Conservation (phyloP, 805 yeast genomes). For the Yamadazyma endophytica region DNA sequence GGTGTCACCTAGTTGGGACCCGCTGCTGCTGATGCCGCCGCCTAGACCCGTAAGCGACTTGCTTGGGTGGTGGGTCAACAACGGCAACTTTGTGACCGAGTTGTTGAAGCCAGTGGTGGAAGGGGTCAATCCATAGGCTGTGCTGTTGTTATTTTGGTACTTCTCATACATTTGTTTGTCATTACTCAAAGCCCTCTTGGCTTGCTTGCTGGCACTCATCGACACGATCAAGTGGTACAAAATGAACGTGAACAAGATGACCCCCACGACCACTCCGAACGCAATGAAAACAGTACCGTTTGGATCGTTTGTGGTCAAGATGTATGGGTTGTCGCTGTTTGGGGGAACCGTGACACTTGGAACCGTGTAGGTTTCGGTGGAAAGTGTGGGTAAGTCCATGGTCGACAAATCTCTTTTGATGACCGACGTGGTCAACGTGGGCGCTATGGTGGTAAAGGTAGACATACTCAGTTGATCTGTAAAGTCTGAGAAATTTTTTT, state of each 20-base stretch:
- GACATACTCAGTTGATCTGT: slow-evolving; percentile 2
- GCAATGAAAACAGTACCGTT: slow-evolving; percentile 82
- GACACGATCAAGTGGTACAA: slow-evolving; percentile 51
- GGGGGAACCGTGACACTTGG: slow-evolving; percentile 58
- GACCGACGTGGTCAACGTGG: slow-evolving; percentile 7
- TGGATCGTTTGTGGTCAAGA: slow-evolving; percentile 49
- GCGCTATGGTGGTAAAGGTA: slow-evolving; percentile 3
- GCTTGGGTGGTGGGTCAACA: slow-evolving; percentile 20
- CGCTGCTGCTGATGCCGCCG: slow-evolving; percentile 10
- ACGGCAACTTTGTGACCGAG: slow-evolving; percentile 32
- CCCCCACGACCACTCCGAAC: slow-evolving; percentile 67
- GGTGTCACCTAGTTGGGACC: slow-evolving; percentile 24
- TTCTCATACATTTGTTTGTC: slow-evolving; percentile 28
- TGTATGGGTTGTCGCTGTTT: slow-evolving; percentile 58
- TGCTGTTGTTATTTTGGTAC: slow-evolving; percentile 10
- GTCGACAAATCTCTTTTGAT: slow-evolving; percentile 13
- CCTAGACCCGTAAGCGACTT: slow-evolving; percentile 15
- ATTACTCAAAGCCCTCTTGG: slow-evolving; percentile 39
- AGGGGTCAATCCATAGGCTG: slow-evolving; percentile 19
- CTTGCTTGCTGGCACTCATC: slow-evolving; percentile 45
- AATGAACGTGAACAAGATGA: slow-evolving; percentile 47
- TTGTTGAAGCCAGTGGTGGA: slow-evolving; percentile 13
- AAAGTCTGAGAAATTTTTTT: not conserved
- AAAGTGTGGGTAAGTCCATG: slow-evolving; percentile 12
- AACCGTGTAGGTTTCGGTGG: slow-evolving; percentile 31